Evolutionary conservation across 1,284 basidiomycete species (phyloP).

Genomic region (Xerocomus nothofagi): DNA sequence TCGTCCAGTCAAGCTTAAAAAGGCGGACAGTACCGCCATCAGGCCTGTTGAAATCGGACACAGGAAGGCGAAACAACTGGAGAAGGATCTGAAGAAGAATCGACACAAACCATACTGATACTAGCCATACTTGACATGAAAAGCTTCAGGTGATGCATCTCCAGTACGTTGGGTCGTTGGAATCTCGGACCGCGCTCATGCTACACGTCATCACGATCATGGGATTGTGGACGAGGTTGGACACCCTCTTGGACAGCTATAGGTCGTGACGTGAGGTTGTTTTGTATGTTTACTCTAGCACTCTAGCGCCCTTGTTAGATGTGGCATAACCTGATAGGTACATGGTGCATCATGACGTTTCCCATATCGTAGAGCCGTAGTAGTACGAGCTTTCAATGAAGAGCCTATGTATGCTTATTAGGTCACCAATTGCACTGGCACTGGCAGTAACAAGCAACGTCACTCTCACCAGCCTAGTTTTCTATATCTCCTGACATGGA

Average conservation of each 20-base stretch:
- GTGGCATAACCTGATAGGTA: no score
- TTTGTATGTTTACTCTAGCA: constrained; percentile 5
- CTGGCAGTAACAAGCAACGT: not conserved
- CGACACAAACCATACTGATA: constrained; percentile 70
- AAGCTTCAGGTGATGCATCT: constrained; percentile 9
- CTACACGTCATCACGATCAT: constrained; percentile 11
- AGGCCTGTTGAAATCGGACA: constrained; percentile 92
- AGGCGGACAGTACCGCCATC: constrained; percentile 80
- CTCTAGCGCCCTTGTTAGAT: constrained; percentile 6
- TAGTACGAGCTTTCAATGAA: no score
- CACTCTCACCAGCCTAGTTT: no score
- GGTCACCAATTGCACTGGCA: constrained; percentile 15
- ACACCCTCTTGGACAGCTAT: constrained; percentile 1
- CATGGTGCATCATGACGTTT: no score
- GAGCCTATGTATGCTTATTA: constrained; percentile 27
- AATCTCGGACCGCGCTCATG: constrained; percentile 23
- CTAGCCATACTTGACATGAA: not conserved
- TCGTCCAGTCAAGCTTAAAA: constrained; percentile 88
- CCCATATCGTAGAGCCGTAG: no score
- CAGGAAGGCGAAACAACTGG: constrained; percentile 80
- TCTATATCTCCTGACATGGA: constrained; percentile 52
- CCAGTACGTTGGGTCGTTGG: constrained; percentile 31
- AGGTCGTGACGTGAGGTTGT: not conserved
- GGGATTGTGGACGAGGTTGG: constrained; percentile 11
- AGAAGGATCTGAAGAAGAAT: constrained; percentile 82